These are phyloP conservation scores for Aegilops sharonensis DNA, from an alignment of 176 grass and related monocot genomes.

Conservation along the genomic window DNA sequence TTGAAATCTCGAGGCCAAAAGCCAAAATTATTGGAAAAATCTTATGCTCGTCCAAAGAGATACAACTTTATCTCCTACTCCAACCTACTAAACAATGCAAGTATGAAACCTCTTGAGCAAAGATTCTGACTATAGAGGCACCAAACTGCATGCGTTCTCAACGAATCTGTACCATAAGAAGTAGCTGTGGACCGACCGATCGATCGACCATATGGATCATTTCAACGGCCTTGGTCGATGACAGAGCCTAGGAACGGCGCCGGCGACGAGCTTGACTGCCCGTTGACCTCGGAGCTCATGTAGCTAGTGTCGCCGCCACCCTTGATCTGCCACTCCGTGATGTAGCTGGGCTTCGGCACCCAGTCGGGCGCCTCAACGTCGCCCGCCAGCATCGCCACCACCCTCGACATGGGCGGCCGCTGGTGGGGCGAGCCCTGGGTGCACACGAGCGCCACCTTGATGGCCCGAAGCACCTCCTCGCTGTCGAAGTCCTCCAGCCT, in stretches of 20 bases:
- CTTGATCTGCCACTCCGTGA: constrained; percentile 71
- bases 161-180: neutral
- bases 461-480: constrained; percentile 46
- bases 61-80: neutral
- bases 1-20: no score
- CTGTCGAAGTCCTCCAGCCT: constrained; percentile 35
- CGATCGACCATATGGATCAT: no score
- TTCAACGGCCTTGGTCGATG: constrained; percentile 26
- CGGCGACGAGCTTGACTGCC: neutral
- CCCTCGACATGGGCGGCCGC: constrained; percentile 75
- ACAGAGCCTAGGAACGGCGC: constrained; percentile 26
- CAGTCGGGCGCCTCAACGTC: constrained; percentile 39
- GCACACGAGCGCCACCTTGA: constrained; percentile 65
- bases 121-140: neutral
- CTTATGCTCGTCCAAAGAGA: no score
- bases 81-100: neutral
- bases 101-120: neutral
- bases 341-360: constrained; percentile 59
- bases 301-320: constrained; percentile 38
- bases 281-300: constrained; percentile 20
- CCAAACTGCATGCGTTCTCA: neutral
- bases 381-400: constrained; percentile 61
- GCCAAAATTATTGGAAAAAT: no score
- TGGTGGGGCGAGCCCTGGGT: constrained; percentile 59
- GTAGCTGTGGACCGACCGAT: neutral